Evolutionary conservation across 192 early-diverging fungal genomes (phyloP).

Genomic region (Diversispora epigaea): DNA sequence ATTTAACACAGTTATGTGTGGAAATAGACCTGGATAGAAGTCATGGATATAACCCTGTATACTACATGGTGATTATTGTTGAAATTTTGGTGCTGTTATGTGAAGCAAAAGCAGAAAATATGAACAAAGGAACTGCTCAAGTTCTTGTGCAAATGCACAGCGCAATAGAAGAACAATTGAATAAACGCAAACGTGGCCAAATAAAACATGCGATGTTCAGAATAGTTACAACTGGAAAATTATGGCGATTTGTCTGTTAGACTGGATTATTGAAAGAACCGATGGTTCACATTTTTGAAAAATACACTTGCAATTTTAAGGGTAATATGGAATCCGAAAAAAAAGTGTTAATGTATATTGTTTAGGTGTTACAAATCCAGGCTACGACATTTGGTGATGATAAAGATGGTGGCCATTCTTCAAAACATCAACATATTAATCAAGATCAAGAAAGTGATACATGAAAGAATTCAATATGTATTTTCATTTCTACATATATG

Average conservation of each 20-base stretch:
- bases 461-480: no score
- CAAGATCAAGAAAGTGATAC: no score
- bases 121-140: slow-evolving; percentile 22
- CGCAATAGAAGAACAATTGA: slow-evolving; percentile 13
- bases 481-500: no score
- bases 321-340: neutral
- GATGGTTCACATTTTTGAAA: neutral
- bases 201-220: slow-evolving; percentile 2
- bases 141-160: slow-evolving; percentile 29
- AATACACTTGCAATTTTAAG: neutral
- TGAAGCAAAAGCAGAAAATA: slow-evolving; percentile 26
- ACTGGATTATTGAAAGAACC: neutral
- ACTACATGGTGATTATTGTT: slow-evolving; percentile 20
- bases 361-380: slow-evolving; percentile 6
- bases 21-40: slow-evolving; percentile 25
- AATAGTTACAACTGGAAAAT: slow-evolving; percentile 12
- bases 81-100: slow-evolving; percentile 12
- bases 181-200: neutral
- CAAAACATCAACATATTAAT: no score
- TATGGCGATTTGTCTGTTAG: slow-evolving; percentile 21
- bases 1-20: slow-evolving; percentile 12
- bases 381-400: no score
- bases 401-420: no score
- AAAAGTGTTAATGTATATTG: neutral
- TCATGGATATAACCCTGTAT: slow-evolving; percentile 23